Evolutionary conservation across 1,139 yeast species (phyloP), one percentile per base, ranked within the genome.

Genomic region (Geotrichum histeridarum): DNA sequence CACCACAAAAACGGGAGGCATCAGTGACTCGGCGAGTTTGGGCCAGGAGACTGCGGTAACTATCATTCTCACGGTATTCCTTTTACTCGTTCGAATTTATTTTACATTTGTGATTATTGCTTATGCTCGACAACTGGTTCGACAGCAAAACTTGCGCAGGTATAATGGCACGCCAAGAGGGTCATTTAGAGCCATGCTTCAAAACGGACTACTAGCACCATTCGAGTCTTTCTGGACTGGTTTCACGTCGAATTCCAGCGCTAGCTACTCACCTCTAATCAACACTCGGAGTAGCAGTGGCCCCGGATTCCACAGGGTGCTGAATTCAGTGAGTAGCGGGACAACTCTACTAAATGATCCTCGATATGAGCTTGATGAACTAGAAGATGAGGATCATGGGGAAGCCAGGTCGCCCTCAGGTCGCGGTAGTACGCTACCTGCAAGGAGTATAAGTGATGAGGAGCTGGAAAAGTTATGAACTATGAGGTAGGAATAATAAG

Each of bases 11-110:
- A 55, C 57, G 31, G 38, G 48, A 15, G 42, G 36, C n/a, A 55
- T 61, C 32, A 69, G 62, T 57, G 86, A 84, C 64, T 81, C 89
- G 45, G 91, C 93, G 1, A 76, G 89, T 0, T 78, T 83, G 44
- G 74, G 79, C 1, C 81, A 88, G 64, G 97, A 90, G 66, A 77
- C 87, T 54, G 81, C 84, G 51, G 75, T 84, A 61, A 86, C 90
- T 2, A 73, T 83, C 30, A 67, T 81, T 14, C 71, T 83, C 17
- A 82, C 88, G 0, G 63, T 84, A 4, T 66, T 74, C 11, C 75
- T 85, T 31, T 71, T 81, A n/a, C 72, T 73, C 8, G 66, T 78
- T 35, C 76, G 95, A 58, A 59, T 84, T 46, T 87, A 89, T 70
- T 86, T 84, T 70, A 80, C 83, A 48, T 71, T 84, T 57, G 78